Evolutionary conservation across 495 filamentous ascomycete species (phyloP).

Genomic region (Arthonia radiata): DNA sequence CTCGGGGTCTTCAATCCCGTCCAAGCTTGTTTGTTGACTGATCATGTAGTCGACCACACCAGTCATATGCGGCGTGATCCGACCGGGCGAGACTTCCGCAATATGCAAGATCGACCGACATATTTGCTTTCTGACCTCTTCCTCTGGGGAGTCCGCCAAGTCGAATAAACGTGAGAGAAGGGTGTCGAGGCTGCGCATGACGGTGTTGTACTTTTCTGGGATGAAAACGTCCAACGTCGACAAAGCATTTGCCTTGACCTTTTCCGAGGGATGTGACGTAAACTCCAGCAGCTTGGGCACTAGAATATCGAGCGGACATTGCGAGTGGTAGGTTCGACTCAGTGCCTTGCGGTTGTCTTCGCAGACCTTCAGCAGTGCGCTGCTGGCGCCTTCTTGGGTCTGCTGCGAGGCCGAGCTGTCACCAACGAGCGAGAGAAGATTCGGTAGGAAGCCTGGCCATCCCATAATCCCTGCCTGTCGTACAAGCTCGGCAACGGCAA

Average conservation of each 20-base stretch:
- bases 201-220: conserved; percentile 48
- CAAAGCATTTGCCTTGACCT: conserved; percentile 55
- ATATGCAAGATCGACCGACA: conserved; percentile 84
- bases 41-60: conserved; percentile 87
- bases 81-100: conserved; percentile 73
- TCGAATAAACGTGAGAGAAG: conserved; percentile 63
- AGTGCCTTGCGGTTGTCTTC: conserved; percentile 80
- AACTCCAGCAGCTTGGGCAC: conserved; percentile 81
- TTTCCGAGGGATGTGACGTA: conserved; percentile 42
- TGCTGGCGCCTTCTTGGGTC: conserved; percentile 82
- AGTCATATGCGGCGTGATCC: conserved; percentile 66
- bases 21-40: conserved; percentile 60
- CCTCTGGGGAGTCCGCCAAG: conserved; percentile 44
- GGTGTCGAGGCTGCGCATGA: conserved; percentile 50
- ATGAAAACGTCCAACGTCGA: conserved; percentile 79
- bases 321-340: conserved; percentile 63
- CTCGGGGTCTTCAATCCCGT: conserved; percentile 66
- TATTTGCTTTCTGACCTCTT: conserved; percentile 69
- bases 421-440: conserved; percentile 48
- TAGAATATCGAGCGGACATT: conserved; percentile 66
- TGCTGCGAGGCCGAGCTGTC: conserved; percentile 38
- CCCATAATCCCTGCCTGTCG: conserved; percentile 59
- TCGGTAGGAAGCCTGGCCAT: conserved; percentile 75
- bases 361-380: conserved; percentile 78
- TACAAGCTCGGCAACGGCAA: conserved; percentile 86